phyloP scores from a whole-genome alignment of 1,284 basidiomycete species.

The Cutaneotrichosporon sp. region DNA sequence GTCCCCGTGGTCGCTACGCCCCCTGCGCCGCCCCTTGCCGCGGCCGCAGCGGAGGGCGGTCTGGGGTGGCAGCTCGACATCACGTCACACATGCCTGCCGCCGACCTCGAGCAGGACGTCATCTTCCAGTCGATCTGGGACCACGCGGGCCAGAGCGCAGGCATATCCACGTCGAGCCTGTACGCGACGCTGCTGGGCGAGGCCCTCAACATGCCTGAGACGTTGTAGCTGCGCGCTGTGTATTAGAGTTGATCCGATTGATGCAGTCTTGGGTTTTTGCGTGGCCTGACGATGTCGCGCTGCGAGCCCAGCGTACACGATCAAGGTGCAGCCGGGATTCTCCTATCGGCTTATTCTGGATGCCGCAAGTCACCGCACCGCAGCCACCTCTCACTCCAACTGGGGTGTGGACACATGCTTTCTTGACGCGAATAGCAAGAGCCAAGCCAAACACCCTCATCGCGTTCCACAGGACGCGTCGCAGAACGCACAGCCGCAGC shows the following conservation, averaged over 20 bases:
- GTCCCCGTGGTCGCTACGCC: background rate
- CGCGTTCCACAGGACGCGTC: too few relatives aligned
- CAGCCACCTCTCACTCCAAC: too few relatives aligned
- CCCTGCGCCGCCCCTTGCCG: background rate
- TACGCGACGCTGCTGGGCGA: constrained; percentile 25
- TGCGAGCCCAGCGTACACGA: too few relatives aligned
- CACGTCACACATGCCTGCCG: constrained; percentile 22
- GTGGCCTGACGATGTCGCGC: too few relatives aligned
- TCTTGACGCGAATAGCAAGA: too few relatives aligned
- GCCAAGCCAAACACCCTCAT: too few relatives aligned
- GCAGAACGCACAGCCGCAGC: too few relatives aligned
- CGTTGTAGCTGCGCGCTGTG: background rate
- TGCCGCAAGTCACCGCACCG: background rate
- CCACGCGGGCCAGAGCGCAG: constrained; percentile 7
- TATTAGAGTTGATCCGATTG: background rate
- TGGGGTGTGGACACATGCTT: too few relatives aligned
- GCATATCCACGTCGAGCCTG: constrained; percentile 10
- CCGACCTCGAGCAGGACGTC: constrained; percentile 19
- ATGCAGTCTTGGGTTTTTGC: background rate
- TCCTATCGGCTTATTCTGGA: background rate
- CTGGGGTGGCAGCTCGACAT: constrained; percentile 21
- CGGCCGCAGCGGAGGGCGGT: background rate
- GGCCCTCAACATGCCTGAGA: constrained; percentile 8
- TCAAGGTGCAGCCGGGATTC: too few relatives aligned
- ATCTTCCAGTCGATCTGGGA: constrained; percentile 19